These are phyloP conservation scores for Botrytis byssoidea DNA, from an alignment of 2,329 filamentous ascomycete genomes.

Conservation along the genomic window DNA sequence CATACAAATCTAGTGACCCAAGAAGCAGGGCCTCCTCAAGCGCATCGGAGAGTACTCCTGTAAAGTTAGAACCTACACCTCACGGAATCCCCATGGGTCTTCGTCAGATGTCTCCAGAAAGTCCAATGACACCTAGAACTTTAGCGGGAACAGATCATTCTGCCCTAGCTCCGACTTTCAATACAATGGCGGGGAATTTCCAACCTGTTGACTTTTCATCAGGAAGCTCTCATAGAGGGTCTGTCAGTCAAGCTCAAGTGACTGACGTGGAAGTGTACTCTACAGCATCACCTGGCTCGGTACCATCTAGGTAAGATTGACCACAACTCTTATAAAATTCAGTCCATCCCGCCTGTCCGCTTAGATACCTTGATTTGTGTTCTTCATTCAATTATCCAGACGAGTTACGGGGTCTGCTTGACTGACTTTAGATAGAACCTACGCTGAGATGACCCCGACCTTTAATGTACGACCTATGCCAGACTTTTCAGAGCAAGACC, in stretches of 20 bases:
- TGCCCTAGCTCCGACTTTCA: constrained; percentile 30
- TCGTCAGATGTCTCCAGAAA: constrained; percentile 27
- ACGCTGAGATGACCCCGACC: constrained; percentile 11
- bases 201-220: constrained; percentile 31
- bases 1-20: constrained; percentile 35
- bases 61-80: constrained; percentile 12
- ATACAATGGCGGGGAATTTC: constrained; percentile 30
- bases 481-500: constrained; percentile 1
- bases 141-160: constrained; percentile 29
- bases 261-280: constrained; percentile 27
- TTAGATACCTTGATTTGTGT: background rate
- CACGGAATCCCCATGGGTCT: constrained; percentile 11
- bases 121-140: constrained; percentile 31
- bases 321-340: background rate
- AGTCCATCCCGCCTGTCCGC: constrained; percentile 6
- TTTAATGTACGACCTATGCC: constrained; percentile 14
- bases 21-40: constrained; percentile 36
- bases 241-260: constrained; percentile 28
- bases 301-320: constrained; percentile 21
- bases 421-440: constrained; percentile 15
- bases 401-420: constrained; percentile 1
- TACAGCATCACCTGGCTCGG: constrained; percentile 28
- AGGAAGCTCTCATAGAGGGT: constrained; percentile 26
- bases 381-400: background rate
- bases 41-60: constrained; percentile 29